phyloP scores from a whole-genome alignment of 2,329 filamentous ascomycete species.

The Albophoma yamanashiensis region DNA sequence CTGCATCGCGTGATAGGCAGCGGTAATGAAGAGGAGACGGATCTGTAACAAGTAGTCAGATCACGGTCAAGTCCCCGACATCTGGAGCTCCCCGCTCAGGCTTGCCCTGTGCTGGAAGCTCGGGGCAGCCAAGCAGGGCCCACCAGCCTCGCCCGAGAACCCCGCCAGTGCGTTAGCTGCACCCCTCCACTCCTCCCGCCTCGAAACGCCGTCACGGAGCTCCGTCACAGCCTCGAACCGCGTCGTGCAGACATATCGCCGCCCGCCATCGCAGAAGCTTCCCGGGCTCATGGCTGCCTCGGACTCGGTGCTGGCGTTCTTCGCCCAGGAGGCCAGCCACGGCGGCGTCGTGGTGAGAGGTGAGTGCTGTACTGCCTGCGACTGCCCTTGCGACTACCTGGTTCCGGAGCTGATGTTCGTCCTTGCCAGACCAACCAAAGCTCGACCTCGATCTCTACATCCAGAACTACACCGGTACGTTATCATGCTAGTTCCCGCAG shows the following conservation, averaged over 20 bases:
- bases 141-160: not conserved
- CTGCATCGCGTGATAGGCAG: too few relatives aligned
- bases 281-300: slow-evolving; percentile 24
- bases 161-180: not conserved
- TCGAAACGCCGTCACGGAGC: not conserved
- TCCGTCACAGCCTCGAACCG: not conserved
- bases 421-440: slow-evolving; percentile 58
- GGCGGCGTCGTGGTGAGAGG: slow-evolving; percentile 38
- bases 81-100: not conserved
- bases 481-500: not conserved
- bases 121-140: not conserved
- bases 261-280: not conserved
- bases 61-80: not conserved
- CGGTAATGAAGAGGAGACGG: too few relatives aligned
- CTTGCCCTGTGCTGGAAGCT: not conserved
- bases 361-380: slow-evolving; percentile 10
- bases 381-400: not conserved
- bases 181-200: not conserved
- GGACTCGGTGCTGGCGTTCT: slow-evolving; percentile 27
- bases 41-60: not conserved
- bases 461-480: slow-evolving; percentile 71
- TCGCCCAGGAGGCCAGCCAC: slow-evolving; percentile 34
- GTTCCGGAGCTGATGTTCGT: not conserved
- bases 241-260: not conserved
- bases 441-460: slow-evolving; percentile 89